phyloP scores from a whole-genome alignment of 2,329 filamentous ascomycete genomes.

The Juglanconis sp. region DNA sequence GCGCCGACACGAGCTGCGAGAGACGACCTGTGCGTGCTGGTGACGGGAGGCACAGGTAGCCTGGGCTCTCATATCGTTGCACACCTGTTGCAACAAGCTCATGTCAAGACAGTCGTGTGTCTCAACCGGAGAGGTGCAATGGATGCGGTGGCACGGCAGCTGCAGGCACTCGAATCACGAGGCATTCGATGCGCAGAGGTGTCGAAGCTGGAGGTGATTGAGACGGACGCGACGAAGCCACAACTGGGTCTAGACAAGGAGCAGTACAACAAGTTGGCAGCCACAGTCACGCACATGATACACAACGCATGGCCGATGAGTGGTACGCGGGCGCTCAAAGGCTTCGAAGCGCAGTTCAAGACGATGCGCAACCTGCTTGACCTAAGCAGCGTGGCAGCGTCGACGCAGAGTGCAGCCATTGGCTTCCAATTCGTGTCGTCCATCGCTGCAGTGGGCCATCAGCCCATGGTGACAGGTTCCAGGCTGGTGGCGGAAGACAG shows the following conservation, averaged over 20 bases:
- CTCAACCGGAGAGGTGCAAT: constrained; percentile 38
- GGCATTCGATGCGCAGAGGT: constrained; percentile 10
- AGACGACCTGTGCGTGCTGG: constrained; percentile 24
- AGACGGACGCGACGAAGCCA: constrained; percentile 38
- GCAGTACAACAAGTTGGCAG: constrained; percentile 36
- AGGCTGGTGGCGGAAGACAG: constrained; percentile 39
- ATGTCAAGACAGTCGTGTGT: constrained; percentile 36
- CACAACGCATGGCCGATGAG: constrained; percentile 53
- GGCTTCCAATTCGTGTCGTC: constrained; percentile 42
- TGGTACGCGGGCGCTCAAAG: constrained; percentile 32
- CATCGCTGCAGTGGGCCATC: constrained; percentile 33
- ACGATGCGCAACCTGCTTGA: constrained; percentile 45
- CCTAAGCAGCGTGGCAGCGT: constrained; percentile 30
- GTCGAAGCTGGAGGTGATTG: constrained; percentile 37
- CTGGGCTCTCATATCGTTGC: constrained; percentile 35
- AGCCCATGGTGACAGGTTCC: constrained; percentile 16
- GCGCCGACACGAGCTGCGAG: too few relatives aligned
- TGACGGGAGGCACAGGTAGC: constrained; percentile 38
- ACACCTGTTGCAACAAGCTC: constrained; percentile 24
- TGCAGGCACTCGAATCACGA: constrained; percentile 22
- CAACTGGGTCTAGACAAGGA: constrained; percentile 37
- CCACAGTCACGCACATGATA: constrained; percentile 43
- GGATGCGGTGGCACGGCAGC: constrained; percentile 29
- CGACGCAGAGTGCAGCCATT: constrained; percentile 14
- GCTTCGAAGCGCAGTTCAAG: constrained; percentile 41